These are phyloP conservation scores for Neurospora sp. DNA, from an alignment of 495 filamentous ascomycete species.

Conservation along the genomic window DNA sequence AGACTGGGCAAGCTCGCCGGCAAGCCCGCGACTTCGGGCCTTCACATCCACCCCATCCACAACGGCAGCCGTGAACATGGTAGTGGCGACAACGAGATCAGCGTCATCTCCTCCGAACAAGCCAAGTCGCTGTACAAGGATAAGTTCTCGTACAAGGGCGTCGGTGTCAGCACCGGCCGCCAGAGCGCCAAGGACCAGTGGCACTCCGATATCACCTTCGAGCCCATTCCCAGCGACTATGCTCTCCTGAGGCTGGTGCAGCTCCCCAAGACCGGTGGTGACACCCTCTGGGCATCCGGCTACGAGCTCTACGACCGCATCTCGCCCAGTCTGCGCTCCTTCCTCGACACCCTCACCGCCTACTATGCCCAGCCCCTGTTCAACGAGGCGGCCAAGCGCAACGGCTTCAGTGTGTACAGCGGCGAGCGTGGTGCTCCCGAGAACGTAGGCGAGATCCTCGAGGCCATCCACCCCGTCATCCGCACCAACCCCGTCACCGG, in stretches of 20 bases:
- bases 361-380: conserved; percentile 48
- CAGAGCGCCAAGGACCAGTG: conserved; percentile 39
- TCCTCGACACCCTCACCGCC: conserved; percentile 58
- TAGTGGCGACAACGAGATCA: conserved; percentile 60
- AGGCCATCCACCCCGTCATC: conserved; percentile 58
- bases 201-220: conserved; percentile 63
- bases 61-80: conserved; percentile 51
- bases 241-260: conserved; percentile 48
- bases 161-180: conserved; percentile 15
- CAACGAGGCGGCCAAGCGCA: conserved; percentile 12
- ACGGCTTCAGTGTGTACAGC: conserved; percentile 4
- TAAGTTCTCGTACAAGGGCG: conserved; percentile 9
- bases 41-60: conserved; percentile 65
- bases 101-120: conserved; percentile 53
- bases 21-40: conserved; percentile 51
- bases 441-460: conserved; percentile 53
- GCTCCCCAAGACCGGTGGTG: conserved; percentile 62
- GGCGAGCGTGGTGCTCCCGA: conserved; percentile 52
- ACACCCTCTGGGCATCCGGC: conserved; percentile 66
- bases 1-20: conserved; percentile 55
- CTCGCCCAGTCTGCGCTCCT: conserved; percentile 50
- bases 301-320: conserved; percentile 74
- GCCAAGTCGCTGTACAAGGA: conserved; percentile 46
- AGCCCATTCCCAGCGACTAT: conserved; percentile 57
- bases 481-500: conserved; percentile 78